These are phyloP conservation scores for Termitomyces sp. DNA, from an alignment of 768 basidiomycete genomes.

Conservation along the genomic window DNA sequence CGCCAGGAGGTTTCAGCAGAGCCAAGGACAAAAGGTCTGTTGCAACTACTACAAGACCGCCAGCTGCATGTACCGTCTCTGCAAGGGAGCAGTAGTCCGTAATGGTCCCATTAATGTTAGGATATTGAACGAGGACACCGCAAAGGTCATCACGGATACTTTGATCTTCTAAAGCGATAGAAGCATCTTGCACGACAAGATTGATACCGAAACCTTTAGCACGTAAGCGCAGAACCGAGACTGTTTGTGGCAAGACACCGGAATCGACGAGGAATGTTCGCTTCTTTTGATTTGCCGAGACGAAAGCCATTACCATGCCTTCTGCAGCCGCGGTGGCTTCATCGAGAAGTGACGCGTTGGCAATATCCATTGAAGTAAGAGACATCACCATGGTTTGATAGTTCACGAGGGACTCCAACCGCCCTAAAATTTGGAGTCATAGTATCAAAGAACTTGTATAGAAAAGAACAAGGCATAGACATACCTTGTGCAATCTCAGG, in stretches of 20 bases:
- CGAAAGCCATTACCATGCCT: conserved; percentile 93
- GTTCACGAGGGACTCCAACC: conserved; percentile 93
- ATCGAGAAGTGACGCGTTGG: conserved; percentile 92
- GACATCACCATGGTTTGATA: conserved; percentile 97
- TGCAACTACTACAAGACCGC: conserved; percentile 82
- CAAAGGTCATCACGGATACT: conserved; percentile 59
- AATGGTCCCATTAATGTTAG: conserved; percentile 82
- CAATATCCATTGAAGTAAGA: conserved; percentile 89
- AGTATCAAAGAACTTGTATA: background rate
- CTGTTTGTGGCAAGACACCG: conserved; percentile 82
- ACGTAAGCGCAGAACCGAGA: conserved; percentile 84
- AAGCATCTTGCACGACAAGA: conserved; percentile 61
- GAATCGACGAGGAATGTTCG: conserved; percentile 80
- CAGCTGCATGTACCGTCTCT: conserved; percentile 59
- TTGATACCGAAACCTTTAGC: conserved; percentile 93
- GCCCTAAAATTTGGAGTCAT: conserved; percentile 45
- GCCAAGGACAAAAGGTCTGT: conserved; percentile 92
- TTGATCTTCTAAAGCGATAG: conserved; percentile 44
- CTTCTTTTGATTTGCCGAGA: conserved; percentile 62
- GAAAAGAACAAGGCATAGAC: conserved; percentile 9
- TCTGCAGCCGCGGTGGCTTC: conserved; percentile 95
- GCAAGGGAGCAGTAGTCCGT: conserved; percentile 67
- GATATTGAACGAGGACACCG: conserved; percentile 91
- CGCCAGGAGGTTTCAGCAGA: conserved; percentile 90
- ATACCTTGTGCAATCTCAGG: conserved; percentile 97